These are phyloP conservation scores for Earliella scabrosa DNA, from an alignment of 1,284 basidiomycete genomes.

Conservation along the genomic window DNA sequence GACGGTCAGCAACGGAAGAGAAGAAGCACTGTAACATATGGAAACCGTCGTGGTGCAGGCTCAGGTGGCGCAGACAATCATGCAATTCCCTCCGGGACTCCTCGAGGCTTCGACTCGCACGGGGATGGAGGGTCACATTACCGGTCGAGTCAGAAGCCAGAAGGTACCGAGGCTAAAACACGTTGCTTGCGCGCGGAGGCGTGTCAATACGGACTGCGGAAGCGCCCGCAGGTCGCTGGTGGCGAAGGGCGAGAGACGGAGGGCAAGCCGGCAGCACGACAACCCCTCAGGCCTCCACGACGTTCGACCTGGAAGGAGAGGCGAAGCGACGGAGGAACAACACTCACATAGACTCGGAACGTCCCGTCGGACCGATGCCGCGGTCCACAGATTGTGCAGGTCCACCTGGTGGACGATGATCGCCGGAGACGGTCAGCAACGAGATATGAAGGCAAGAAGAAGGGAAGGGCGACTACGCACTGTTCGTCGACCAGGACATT, in stretches of 20 bases:
- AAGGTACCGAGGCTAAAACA: too few species aligned
- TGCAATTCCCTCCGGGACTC: too few species aligned
- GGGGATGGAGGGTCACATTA: too few species aligned
- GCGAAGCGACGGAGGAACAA: neutral
- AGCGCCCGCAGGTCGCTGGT: too few species aligned
- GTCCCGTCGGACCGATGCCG: slow-evolving; percentile 51
- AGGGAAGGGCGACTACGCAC: slow-evolving; percentile 45
- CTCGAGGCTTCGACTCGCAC: too few species aligned
- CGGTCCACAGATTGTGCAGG: slow-evolving; percentile 59
- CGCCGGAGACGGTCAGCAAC: neutral
- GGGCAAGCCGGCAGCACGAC: too few species aligned
- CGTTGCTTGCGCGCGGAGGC: too few species aligned
- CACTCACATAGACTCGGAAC: slow-evolving; percentile 63
- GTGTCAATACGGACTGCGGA: too few species aligned
- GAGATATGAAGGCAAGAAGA: slow-evolving; percentile 6
- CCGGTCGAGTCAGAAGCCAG: too few species aligned
- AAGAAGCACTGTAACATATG: neutral
- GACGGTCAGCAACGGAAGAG: slow-evolving; percentile 1
- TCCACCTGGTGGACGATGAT: slow-evolving; percentile 52
- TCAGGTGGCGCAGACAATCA: too few species aligned
- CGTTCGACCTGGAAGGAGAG: neutral
- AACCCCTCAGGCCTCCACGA: too few species aligned
- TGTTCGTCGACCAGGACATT: slow-evolving; percentile 71
- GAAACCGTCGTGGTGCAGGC: neutral
- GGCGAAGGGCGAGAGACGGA: too few species aligned